Evolutionary conservation across 495 filamentous ascomycete species (phyloP), one percentile per base, ranked within the genome.

Genomic region (Staphylotrichum longicolle): DNA sequence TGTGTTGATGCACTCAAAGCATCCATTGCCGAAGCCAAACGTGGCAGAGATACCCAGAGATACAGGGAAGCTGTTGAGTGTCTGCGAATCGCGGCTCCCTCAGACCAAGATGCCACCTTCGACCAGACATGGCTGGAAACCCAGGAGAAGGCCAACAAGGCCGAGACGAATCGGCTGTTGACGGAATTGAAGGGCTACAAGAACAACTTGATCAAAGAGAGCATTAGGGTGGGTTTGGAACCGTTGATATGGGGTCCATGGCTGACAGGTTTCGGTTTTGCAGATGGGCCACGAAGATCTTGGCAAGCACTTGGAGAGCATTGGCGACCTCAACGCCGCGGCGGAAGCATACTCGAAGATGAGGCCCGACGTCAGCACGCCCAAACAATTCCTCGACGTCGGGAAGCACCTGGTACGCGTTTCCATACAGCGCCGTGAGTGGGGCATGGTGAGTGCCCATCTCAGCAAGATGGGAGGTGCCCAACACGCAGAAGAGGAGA

Each of bases 171-270:
- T 44, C 84, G 88, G 50, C 76, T 97, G 60, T 89, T 96, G 63
- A 77, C 82, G 6, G 91, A 98, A 69, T 75, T 98, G 35, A 90
- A 90, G 70, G 89, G 88, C 7, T 98, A 98, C 76, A 98, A 96
- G 74, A 96, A 98, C 67, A 98, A 98, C 64, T 74, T 98, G 41
- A 91, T 98, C 64, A 97, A 97, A 72, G 94, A 98, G 74, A 97
- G 93, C 75, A 96, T 98, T 63, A 78, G 95, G 68, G 91, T 95
- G 81, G 58, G 86, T 64, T 54, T 20, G 37, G 35, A 12, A 2
- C 1, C 11, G 41, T 11, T n/a, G 34, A 73, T 20, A 14, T 34
- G 30, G 4, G 20, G 20, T 27, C 20, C 20, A 27, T 27, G 20
- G 20, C 20, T 27, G 20, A 27, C 20, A 27, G 37, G 37, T 39